A percentile compares a stretch with the other conserved stretches of the same genome.
Conservation (phyloP, 2,329 filamentous ascomycete species). For the Aaosphaeria arxii region DNA sequence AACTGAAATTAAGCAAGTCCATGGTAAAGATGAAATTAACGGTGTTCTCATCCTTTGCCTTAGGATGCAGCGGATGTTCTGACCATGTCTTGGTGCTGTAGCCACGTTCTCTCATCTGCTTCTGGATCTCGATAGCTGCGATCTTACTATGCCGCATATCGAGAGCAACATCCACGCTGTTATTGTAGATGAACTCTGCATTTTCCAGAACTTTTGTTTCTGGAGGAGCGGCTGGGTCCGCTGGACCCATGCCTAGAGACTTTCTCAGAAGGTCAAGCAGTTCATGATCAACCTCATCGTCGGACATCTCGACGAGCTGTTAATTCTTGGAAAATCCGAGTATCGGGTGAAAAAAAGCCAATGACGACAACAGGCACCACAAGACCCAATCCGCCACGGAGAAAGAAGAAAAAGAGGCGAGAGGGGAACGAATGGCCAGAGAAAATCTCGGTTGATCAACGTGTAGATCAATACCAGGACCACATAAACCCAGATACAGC, state of each 20-base stretch:
- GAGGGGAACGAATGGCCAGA: no score
- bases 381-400: no score
- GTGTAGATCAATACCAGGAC: no score
- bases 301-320: conserved; percentile 62
- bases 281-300: conserved; percentile 87
- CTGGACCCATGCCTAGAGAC: conserved; percentile 63
- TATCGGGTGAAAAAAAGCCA: background rate
- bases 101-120: conserved; percentile 75
- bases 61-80: conserved; percentile 85
- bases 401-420: no score
- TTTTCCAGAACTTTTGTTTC: conserved; percentile 80
- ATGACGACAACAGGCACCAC: background rate
- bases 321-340: background rate
- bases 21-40: conserved; percentile 95
- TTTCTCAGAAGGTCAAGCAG: conserved; percentile 82
- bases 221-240: conserved; percentile 54
- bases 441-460: no score
- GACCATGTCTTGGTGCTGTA: conserved; percentile 88
- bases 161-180: conserved; percentile 87
- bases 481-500: no score
- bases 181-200: conserved; percentile 85
- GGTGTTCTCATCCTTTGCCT: conserved; percentile 72
- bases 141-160: conserved; percentile 78
- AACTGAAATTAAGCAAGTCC: conserved; percentile 95
- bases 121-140: conserved; percentile 75